A percentile compares a stretch with the other conserved stretches of the same genome.
Conservation (phyloP, 768 basidiomycete species). For the Melanogaster broomeanus region DNA sequence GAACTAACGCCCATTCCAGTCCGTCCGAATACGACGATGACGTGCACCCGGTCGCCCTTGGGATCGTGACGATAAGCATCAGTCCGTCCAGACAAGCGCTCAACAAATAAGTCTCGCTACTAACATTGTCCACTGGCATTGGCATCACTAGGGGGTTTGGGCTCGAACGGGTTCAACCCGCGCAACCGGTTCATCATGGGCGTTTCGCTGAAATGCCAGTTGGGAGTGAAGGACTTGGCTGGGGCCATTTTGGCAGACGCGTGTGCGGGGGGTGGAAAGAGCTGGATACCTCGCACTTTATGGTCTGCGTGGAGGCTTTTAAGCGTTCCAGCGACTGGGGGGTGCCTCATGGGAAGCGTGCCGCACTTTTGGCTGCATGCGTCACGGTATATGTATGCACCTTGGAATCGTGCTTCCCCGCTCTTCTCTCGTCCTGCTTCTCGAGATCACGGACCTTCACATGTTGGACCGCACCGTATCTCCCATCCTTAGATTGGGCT, state of each 20-base stretch:
- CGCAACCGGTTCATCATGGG: slow-evolving; percentile 24
- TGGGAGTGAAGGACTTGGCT: slow-evolving; percentile 19
- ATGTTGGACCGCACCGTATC: slow-evolving; percentile 4
- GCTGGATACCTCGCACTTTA: slow-evolving; percentile 22
- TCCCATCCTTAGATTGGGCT: slow-evolving; percentile 2
- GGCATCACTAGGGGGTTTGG: slow-evolving; percentile 21
- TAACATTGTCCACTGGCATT: slow-evolving; percentile 33
- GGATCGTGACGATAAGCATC: not conserved
- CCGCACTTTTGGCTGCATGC: slow-evolving; percentile 26
- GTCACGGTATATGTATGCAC: slow-evolving; percentile 4
- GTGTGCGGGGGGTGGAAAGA: slow-evolving; percentile 3
- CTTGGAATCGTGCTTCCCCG: slow-evolving; percentile 13
- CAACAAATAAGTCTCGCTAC: not conserved
- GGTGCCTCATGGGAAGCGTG: slow-evolving; percentile 33
- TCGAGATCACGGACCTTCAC: slow-evolving; percentile 4
- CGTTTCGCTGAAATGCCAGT: slow-evolving; percentile 24
- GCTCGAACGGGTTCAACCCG: slow-evolving; percentile 25
- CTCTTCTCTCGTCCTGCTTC: slow-evolving; percentile 12
- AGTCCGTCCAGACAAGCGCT: not conserved
- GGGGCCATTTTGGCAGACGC: slow-evolving; percentile 22
- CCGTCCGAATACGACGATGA: slow-evolving; percentile 34
- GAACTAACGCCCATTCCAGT: slow-evolving; percentile 35
- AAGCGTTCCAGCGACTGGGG: slow-evolving; percentile 18
- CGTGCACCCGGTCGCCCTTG: slow-evolving; percentile 32
- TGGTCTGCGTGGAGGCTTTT: slow-evolving; percentile 13